Percentiles rank a stretch among this genome's conserved stretches.
Evolutionary conservation across 345 rosid species (phyloP).

Genomic region (Jatropha curcas): DNA sequence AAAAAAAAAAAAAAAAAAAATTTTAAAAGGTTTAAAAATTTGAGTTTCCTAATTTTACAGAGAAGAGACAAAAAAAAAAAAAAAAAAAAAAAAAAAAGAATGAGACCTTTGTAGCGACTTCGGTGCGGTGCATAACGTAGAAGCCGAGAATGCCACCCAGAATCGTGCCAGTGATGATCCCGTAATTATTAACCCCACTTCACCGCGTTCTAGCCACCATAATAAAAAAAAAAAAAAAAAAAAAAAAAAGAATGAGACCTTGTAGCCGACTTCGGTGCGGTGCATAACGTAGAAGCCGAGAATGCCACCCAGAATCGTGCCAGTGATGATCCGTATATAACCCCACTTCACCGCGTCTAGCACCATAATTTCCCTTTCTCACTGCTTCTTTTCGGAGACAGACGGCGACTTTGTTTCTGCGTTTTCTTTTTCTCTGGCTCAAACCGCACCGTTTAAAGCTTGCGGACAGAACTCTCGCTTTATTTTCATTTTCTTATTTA

Average conservation of each 20-base stretch:
- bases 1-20: no score
- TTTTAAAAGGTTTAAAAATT: background rate
- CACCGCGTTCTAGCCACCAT: slow-evolving; percentile 53
- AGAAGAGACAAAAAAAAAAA: background rate
- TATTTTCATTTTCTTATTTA: no score
- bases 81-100: background rate
- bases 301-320: slow-evolving; percentile 73
- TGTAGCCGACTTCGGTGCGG: slow-evolving; percentile 69
- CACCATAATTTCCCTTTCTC: slow-evolving; percentile 36
- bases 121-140: slow-evolving; percentile 84
- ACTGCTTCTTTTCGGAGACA: background rate
- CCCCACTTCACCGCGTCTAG: slow-evolving; percentile 62
- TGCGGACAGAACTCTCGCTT: no score
- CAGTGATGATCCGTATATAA: slow-evolving; percentile 67
- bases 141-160: slow-evolving; percentile 76
- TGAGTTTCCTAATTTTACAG: background rate
- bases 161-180: slow-evolving; percentile 79
- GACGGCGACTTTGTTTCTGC: background rate
- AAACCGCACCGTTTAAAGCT: background rate
- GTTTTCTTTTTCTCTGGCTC: background rate
- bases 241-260: slow-evolving; percentile 36
- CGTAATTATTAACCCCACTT: slow-evolving; percentile 72
- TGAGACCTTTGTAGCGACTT: slow-evolving; percentile 68
- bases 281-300: slow-evolving; percentile 92
- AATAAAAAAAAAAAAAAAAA: background rate